These are phyloP conservation scores for Chlorella sp. DNA, from an alignment of 139 green algal genomes.

Conservation along the genomic window DNA sequence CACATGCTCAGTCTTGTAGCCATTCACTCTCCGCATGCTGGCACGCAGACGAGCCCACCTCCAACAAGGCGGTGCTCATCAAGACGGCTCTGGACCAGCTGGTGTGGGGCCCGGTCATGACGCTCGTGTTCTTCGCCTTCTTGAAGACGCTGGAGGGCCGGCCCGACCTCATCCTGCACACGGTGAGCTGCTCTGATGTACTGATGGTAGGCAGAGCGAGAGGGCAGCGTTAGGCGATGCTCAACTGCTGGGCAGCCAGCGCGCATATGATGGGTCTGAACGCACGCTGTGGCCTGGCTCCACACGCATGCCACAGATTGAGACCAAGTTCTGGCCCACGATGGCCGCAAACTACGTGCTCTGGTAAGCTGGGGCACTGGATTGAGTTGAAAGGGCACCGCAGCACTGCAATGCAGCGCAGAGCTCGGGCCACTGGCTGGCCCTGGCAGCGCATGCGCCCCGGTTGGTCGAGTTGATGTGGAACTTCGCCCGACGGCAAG, in stretches of 20 bases:
- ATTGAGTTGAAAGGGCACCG: too few relatives aligned
- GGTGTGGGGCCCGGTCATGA: conserved; percentile 48
- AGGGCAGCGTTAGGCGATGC: too few relatives aligned
- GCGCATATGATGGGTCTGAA: too few relatives aligned
- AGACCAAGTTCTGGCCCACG: conserved; percentile 64
- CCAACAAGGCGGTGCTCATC: conserved; percentile 54
- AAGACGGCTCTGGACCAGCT: conserved; percentile 71
- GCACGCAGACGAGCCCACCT: conserved; percentile 43
- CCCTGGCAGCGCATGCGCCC: too few relatives aligned
- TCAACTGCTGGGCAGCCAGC: too few relatives aligned
- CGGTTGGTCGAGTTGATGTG: too few relatives aligned
- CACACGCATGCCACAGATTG: conserved; percentile 19
- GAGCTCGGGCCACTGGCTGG: too few relatives aligned
- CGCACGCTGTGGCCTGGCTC: too few relatives aligned
- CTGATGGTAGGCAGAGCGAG: too few relatives aligned
- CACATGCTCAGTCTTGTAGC: too few relatives aligned
- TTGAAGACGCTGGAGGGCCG: conserved; percentile 61
- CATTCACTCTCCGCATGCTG: too few relatives aligned
- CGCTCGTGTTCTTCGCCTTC: conserved; percentile 39
- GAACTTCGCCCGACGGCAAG: too few relatives aligned
- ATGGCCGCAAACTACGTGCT: conserved; percentile 77
- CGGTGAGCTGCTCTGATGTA: neutral
- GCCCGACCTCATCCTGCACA: conserved; percentile 60
- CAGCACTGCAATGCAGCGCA: neutral
- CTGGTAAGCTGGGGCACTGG: conserved; percentile 22